Percentiles rank a stretch among this genome's conserved stretches.
Evolutionary conservation across 169 alveolate genomes (phyloP).

Genomic region (Plasmodium falciparum): DNA sequence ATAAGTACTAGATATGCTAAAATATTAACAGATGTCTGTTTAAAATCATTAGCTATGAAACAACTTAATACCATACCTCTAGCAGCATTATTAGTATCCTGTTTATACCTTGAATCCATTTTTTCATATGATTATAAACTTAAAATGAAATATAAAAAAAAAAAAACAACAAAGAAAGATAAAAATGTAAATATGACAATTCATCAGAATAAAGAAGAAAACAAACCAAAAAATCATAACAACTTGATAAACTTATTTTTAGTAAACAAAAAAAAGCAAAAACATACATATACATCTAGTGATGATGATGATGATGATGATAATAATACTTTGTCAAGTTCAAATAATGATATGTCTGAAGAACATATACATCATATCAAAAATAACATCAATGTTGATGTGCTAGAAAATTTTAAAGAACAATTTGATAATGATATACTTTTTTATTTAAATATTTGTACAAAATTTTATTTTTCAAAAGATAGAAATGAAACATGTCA

Average conservation of each 20-base stretch:
- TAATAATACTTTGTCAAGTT: neutral
- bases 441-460: constrained; percentile 62
- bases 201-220: neutral
- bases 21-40: constrained; percentile 71
- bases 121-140: constrained; percentile 75
- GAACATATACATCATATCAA: neutral
- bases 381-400: neutral
- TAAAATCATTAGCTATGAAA: constrained; percentile 63
- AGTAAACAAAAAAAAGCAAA: constrained; percentile 20
- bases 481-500: constrained; percentile 33
- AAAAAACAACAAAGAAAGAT: constrained; percentile 11
- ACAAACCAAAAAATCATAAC: neutral
- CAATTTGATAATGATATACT: constrained; percentile 62
- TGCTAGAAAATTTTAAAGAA: constrained; percentile 31
- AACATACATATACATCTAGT: neutral
- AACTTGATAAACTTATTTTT: constrained; percentile 5
- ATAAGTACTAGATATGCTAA: constrained; percentile 75
- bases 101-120: constrained; percentile 71
- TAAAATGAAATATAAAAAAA: constrained; percentile 22
- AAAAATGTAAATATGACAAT: neutral
- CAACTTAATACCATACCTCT: constrained; percentile 47
- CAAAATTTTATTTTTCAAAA: constrained; percentile 58
- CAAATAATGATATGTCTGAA: neutral
- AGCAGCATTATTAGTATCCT: constrained; percentile 69
- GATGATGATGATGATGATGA: neutral